Base-by-base conservation (phyloP, 495 filamentous ascomycete genomes). In the Podospora bellae-mahoneyi region DNA sequence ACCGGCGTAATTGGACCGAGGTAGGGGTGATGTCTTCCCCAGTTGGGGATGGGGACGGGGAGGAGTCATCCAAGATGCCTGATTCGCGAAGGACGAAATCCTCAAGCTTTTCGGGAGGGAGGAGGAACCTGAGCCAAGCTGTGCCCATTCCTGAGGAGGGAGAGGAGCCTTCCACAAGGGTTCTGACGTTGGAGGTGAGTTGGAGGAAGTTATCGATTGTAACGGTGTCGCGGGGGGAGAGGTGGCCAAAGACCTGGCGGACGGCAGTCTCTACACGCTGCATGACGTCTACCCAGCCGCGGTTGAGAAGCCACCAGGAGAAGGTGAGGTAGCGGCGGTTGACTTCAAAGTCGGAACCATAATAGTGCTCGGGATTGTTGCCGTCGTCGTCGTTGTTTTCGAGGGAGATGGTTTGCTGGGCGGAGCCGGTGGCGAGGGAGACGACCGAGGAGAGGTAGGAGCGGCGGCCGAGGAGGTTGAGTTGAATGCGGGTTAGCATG, bases 301-400 rank as follows among this genome's bases (percentile, higher is more conserved):
- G 87, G 79, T 98, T 92, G 56, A 99, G 84, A 26, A 99, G 81
- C 95, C 95, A 98, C 96, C 96, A 99, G 75, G 91, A 94, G 78
- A 98, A 97, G 63, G 92, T 93, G 48, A 99, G 85, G 75, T 97
- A 99, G 70, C 90, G 89, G 67, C 92, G 84, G 78, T 99, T 98
- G 53, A 93, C 95, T 72, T 96, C 93, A 70, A 95, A 95, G 77
- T 98, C 95, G 72, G 89, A 91, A 5, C 93, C 92, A 76, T 96
- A 91, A 6, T 90, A 87, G 69, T 91, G 89, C 53, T 91, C 90
- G 13, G 86, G 80, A 69, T 90, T 87, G 30, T 32, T 32, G 30
- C 9, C 39, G 69, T 91, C 92, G 74, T 96, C 92, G 72, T 96
- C 93, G 73, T 92, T 86, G 77, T 97, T 93, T 79, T 97, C 93